A percentile compares a stretch with the other conserved stretches of the same genome.
Conservation (phyloP, 257 asterid genomes). For the Perilla frutescens region DNA sequence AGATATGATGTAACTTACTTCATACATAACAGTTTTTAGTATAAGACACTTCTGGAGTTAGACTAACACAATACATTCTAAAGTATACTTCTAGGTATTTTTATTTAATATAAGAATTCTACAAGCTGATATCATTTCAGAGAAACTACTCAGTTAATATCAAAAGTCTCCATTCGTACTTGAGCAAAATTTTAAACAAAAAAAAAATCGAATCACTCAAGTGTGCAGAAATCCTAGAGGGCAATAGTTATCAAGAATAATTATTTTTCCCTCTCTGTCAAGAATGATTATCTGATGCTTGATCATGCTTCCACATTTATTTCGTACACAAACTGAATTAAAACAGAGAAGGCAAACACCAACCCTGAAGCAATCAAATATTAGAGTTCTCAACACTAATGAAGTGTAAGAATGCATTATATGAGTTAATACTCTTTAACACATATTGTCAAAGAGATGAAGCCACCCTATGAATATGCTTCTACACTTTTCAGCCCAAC, state of each 20-base stretch:
- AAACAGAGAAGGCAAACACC: neutral
- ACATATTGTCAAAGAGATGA: conserved; percentile 11
- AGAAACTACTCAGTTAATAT: neutral
- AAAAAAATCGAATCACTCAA: neutral
- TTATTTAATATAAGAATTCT: conserved; percentile 14
- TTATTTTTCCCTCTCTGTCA: neutral
- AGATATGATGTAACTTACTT: neutral
- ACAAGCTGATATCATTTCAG: neutral
- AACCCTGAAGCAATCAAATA: neutral
- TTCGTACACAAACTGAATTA: no score
- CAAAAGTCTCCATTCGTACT: neutral
- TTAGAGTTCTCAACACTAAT: neutral
- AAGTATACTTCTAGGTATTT: neutral
- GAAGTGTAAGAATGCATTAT: conserved; percentile 6
- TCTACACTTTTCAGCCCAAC: neutral
- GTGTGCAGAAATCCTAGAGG: neutral
- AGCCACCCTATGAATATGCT: neutral
- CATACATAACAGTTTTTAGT: neutral
- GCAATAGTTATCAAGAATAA: neutral
- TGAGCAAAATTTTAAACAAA: neutral
- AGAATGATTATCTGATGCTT: neutral
- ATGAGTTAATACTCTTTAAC: neutral
- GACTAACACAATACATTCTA: neutral
- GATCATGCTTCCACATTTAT: neutral
- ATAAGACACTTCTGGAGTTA: neutral